A percentile compares a stretch with the other conserved stretches of the same genome.
Evolutionary conservation across 768 basidiomycete species (phyloP).

Genomic region (Boletellus ananas): DNA sequence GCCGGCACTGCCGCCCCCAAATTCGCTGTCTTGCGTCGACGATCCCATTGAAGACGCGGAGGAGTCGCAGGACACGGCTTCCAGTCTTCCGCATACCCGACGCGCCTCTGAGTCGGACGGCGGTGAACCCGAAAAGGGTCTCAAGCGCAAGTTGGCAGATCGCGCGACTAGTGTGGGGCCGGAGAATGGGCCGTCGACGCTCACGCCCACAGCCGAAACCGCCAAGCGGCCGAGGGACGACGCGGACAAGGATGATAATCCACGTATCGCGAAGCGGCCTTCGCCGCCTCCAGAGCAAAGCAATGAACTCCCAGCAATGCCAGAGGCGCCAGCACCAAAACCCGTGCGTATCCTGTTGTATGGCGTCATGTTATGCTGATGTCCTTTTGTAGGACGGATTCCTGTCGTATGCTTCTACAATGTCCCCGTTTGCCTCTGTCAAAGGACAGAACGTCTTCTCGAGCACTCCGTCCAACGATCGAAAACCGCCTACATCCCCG

Average conservation of each 20-base stretch:
- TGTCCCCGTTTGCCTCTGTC: slow-evolving; percentile 70
- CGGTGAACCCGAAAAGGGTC: slow-evolving; percentile 51
- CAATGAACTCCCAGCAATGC: slow-evolving; percentile 14
- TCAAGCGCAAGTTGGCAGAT: slow-evolving; percentile 69
- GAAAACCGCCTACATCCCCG: slow-evolving; percentile 28
- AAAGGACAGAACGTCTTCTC: slow-evolving; percentile 60
- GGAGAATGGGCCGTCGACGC: slow-evolving; percentile 24
- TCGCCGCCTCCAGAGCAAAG: slow-evolving; percentile 64
- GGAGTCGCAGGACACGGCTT: slow-evolving; percentile 26
- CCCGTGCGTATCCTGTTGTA: slow-evolving; percentile 37
- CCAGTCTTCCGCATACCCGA: slow-evolving; percentile 24
- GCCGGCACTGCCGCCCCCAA: slow-evolving; percentile 5
- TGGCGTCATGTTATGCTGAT: slow-evolving; percentile 12
- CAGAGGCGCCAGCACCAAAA: slow-evolving; percentile 38
- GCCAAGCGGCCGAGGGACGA: slow-evolving; percentile 63
- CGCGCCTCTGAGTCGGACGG: slow-evolving; percentile 44
- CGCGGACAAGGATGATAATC: slow-evolving; percentile 57
- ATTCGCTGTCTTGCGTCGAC: slow-evolving; percentile 19
- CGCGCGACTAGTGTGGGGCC: slow-evolving; percentile 64
- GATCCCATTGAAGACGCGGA: slow-evolving; percentile 28
- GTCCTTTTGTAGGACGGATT: slow-evolving; percentile 55
- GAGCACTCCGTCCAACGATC: slow-evolving; percentile 21
- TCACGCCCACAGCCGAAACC: slow-evolving; percentile 33
- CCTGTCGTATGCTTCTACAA: slow-evolving; percentile 72
- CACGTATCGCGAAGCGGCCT: slow-evolving; percentile 54